Base-by-base conservation (phyloP, 441 rosid species). In the Populus hybrid region DNA sequence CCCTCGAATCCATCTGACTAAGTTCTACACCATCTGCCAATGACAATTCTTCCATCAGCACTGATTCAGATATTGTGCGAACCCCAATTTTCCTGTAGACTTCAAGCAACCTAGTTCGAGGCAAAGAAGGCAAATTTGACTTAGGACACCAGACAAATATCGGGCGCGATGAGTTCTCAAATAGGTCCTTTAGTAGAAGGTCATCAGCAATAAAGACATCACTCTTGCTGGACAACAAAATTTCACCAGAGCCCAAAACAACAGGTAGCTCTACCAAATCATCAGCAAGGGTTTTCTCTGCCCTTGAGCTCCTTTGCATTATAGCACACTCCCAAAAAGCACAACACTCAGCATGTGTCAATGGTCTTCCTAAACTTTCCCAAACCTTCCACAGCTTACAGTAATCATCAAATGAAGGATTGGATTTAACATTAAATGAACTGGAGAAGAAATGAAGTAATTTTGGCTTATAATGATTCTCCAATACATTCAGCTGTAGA, bases 161-260 rank as follows among this genome's bases (percentile, higher is more conserved):
- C 0, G 87, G 82, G n/a, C 3, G 77, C 80, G 87, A 69, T 16
- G 87, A 87, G 7, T 73, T 64, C 14, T 69, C 76, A 36, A 92
- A 90, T 2, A 88, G 83, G 57, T 89, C 94, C 67, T 89, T 86
- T 40, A 90, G 82, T 20, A 77, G 87, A 78, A 92, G 87, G 72
- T 93, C 95, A 83, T 93, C 98, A 7, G 92, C 90, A 24, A 93
- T 82, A 73, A 88, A 92, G 76, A 88, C 91, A 73, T 90, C 91
- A 24, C 42, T 67, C 78, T 82, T 89, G 73, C 86, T 81, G 0
- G 63, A 16, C 63, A 93, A 76, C 73, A 84, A 0, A 35, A 93
- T 73, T 68, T 81, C 88, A 63, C 78, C 88, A 1, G 81, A 77
- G 54, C 69, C 68, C 28, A 88, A 83, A 46, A 79, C 77, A 38